Conservation (phyloP, 805 yeast species). For the Isabelozyma pseudorhagii region DNA sequence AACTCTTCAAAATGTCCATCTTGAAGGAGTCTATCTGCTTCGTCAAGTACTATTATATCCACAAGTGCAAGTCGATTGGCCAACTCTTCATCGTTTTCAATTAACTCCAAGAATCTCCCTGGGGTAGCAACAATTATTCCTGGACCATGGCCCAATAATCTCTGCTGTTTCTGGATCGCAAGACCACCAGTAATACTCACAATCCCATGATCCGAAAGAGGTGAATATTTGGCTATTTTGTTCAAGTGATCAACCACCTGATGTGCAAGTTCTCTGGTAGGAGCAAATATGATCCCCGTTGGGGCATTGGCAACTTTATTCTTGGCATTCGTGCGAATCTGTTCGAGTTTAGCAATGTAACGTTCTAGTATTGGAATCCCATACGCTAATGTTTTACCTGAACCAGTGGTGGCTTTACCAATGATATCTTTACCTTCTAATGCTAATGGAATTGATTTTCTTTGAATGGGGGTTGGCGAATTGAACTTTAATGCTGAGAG, state of each 20-base stretch:
- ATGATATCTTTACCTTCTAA: conserved; percentile 74
- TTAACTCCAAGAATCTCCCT: conserved; percentile 82
- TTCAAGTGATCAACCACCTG: conserved; percentile 85
- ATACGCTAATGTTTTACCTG: conserved; percentile 95
- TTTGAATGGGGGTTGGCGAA: conserved; percentile 84
- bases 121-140: conserved; percentile 92
- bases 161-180: conserved; percentile 88
- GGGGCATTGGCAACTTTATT: conserved; percentile 41
- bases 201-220: conserved; percentile 53
- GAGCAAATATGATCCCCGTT: conserved; percentile 80
- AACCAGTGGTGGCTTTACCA: conserved; percentile 97
- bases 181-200: conserved; percentile 91
- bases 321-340: conserved; percentile 10
- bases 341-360: conserved; percentile 30
- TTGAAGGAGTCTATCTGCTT: conserved; percentile 91
- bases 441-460: conserved; percentile 68
- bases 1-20: conserved; percentile 96
- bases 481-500: conserved; percentile 55
- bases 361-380: conserved; percentile 88
- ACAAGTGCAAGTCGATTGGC: conserved; percentile 41
- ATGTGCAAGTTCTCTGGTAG: conserved; percentile 94
- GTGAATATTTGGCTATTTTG: conserved; percentile 49
- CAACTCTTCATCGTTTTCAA: conserved; percentile 56
- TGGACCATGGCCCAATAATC: conserved; percentile 71
- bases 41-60: conserved; percentile 73